Base-by-base conservation (phyloP, 768 basidiomycete species). In the Aureoboletus auriporus region DNA sequence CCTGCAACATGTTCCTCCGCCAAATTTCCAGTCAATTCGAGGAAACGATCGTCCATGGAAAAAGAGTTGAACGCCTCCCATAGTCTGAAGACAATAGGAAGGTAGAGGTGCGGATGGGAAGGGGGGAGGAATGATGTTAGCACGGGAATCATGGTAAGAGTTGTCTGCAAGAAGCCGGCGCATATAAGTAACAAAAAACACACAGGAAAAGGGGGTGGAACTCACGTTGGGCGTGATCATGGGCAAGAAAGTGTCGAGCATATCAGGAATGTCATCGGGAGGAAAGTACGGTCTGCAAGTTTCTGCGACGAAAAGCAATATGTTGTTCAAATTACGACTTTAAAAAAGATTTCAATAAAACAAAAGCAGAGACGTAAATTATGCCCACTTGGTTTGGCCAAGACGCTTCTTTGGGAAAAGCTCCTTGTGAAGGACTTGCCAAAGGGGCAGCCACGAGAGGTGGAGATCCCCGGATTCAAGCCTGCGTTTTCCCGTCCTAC, bases 51-150 rank as follows among this genome's bases (percentile, higher is more conserved):
- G 53, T 92, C 88, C 42, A 89, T 67, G 13, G 82, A 68, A 39
- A 78, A 76, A 0, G 86, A 87, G 58, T 88, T 88, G 59, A 89
- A 85, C 5, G 82, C 80, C 56, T 88, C 84, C 86, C 89, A 89
- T 5, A 90, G 68, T 48, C 75, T 81, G 70, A 91, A 88, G 12
- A 91, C 60, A 0, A 79, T 60, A 9, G 89, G 86, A 37, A 90
- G 68, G 62, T 90, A 92, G 8, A 81, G 70, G 45, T 86, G 77
- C 8, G 75, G 74, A 55, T 82, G 75, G 4, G 78, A 76, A 5
- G 79, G 80, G 4, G 89, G 90, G 30, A 92, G 69, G 69, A 92
- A 91, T 0, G 86, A 86, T 12, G 83, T 82, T 50, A 92, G 60
- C 69, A 89, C 83, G 3, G 87, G 85, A 34, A 87, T 68, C 71